A percentile compares a stretch with the other conserved stretches of the same genome.
These are phyloP conservation scores for Diaporthe vexans DNA, from an alignment of 2,329 filamentous ascomycete genomes.

Conservation along the genomic window DNA sequence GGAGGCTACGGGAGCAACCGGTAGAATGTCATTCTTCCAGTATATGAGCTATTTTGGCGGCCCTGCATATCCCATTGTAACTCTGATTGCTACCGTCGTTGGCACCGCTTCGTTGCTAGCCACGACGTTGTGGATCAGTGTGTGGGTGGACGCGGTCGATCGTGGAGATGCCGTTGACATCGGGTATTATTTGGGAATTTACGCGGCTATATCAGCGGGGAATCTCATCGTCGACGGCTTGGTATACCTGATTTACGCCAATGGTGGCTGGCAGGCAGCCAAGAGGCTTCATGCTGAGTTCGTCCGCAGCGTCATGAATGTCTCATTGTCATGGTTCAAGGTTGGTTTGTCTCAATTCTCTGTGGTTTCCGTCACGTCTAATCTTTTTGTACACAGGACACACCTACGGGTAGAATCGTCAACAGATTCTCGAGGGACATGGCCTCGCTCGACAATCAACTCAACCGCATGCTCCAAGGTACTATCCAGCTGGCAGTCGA, in stretches of 20 bases:
- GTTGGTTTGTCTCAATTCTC: not conserved
- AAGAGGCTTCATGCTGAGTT: slow-evolving; percentile 66
- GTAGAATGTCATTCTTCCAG: slow-evolving; percentile 59
- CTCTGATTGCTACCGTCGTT: slow-evolving; percentile 56
- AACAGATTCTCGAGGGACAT: slow-evolving; percentile 58
- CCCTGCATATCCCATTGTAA: slow-evolving; percentile 57
- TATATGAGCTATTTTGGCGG: slow-evolving; percentile 67
- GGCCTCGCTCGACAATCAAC: slow-evolving; percentile 64
- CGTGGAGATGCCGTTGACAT: slow-evolving; percentile 59
- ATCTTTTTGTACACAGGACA: slow-evolving; percentile 42
- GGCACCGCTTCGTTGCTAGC: slow-evolving; percentile 58
- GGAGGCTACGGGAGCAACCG: slow-evolving; percentile 59
- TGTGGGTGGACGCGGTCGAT: slow-evolving; percentile 67
- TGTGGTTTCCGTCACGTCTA: not conserved
- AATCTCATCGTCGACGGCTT: slow-evolving; percentile 59
- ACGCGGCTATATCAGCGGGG: slow-evolving; percentile 59
- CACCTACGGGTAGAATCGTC: slow-evolving; percentile 51
- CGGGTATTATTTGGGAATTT: slow-evolving; percentile 68
- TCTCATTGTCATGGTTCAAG: slow-evolving; percentile 70
- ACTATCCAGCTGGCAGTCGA: slow-evolving; percentile 57
- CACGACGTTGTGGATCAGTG: slow-evolving; percentile 63
- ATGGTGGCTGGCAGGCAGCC: slow-evolving; percentile 70
- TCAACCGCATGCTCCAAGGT: slow-evolving; percentile 61
- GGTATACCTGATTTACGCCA: slow-evolving; percentile 63
- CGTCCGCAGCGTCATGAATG: slow-evolving; percentile 65